These are phyloP conservation scores for Lagenidium sp. DNA, from an alignment of 352 stramenopile genomes.

Conservation along the genomic window DNA sequence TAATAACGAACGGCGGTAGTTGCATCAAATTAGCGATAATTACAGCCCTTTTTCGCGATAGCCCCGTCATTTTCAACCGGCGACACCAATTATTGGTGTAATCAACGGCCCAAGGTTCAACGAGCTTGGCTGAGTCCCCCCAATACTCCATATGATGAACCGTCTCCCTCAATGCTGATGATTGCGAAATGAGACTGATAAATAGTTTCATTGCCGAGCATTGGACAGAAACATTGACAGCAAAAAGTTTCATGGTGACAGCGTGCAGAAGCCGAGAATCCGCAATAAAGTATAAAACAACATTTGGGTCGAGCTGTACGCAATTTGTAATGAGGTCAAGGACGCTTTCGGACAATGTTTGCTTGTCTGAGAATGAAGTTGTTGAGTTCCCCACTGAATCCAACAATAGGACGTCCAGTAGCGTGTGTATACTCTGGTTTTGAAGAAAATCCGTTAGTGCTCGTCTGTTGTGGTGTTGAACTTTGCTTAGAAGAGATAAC, in stretches of 20 bases:
- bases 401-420: slow-evolving; percentile 6
- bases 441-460: slow-evolving; percentile 1
- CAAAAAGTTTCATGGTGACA: slow-evolving; percentile 2
- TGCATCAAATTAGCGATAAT: slow-evolving; percentile 6
- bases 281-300: slow-evolving; percentile 2
- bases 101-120: slow-evolving; percentile 3
- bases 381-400: too few species aligned
- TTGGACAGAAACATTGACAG: slow-evolving; percentile 3
- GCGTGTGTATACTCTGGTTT: slow-evolving; percentile 1
- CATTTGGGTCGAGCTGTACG: slow-evolving; percentile 2
- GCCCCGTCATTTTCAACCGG: not conserved
- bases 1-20: slow-evolving; percentile 2
- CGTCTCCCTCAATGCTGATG: not conserved
- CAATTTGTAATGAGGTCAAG: slow-evolving; percentile 2
- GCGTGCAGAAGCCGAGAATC: slow-evolving; percentile 6
- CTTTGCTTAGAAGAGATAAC: slow-evolving; percentile 3
- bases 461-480: not conserved
- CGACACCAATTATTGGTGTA: not conserved
- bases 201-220: slow-evolving; percentile 4
- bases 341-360: not conserved
- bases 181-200: not conserved
- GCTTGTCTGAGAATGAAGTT: not conserved
- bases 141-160: slow-evolving; percentile 2
- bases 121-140: not conserved
- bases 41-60: slow-evolving; percentile 5